Evolutionary conservation across 345 rosid genomes (phyloP).

Genomic region (Nasturtium officinale): DNA sequence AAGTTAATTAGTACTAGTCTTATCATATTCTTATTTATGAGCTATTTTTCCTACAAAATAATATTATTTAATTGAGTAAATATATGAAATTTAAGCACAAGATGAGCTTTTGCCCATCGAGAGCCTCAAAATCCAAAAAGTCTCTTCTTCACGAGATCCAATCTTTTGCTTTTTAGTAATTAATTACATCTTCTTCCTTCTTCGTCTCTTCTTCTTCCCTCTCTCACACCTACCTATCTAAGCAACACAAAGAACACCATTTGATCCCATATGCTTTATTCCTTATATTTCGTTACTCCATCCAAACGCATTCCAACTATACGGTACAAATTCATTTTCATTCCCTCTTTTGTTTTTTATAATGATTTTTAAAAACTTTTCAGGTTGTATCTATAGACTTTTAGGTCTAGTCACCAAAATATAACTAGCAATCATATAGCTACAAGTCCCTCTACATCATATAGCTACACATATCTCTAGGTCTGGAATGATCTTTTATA

Average conservation of each 20-base stretch:
- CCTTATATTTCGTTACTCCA: constrained; percentile 28
- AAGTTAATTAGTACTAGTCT: constrained; percentile 24
- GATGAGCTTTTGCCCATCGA: constrained; percentile 56
- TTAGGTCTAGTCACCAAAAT: constrained; percentile 38
- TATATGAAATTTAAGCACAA: constrained; percentile 54
- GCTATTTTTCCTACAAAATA: constrained; percentile 18
- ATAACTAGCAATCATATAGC: constrained; percentile 46
- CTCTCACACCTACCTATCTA: constrained; percentile 33
- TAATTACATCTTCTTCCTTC: constrained; percentile 43
- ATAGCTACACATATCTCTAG: constrained; percentile 27
- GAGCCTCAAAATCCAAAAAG: constrained; percentile 49
- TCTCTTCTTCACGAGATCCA: constrained; percentile 74
- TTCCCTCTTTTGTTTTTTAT: constrained; percentile 9
- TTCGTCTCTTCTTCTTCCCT: constrained; percentile 34
- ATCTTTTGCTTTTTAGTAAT: constrained; percentile 48
- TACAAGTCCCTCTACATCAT: constrained; percentile 16
- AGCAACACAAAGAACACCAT: constrained; percentile 38
- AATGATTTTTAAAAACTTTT: background rate
- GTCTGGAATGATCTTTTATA: constrained; percentile 25
- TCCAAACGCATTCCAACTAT: constrained; percentile 17
- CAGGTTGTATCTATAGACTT: constrained; percentile 34
- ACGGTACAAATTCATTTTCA: constrained; percentile 28
- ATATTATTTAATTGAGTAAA: constrained; percentile 6
- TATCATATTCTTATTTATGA: constrained; percentile 32
- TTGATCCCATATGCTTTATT: constrained; percentile 27